Evolutionary conservation across 352 stramenopile species (phyloP).

Genomic region (Globisporangium cederbergense): DNA sequence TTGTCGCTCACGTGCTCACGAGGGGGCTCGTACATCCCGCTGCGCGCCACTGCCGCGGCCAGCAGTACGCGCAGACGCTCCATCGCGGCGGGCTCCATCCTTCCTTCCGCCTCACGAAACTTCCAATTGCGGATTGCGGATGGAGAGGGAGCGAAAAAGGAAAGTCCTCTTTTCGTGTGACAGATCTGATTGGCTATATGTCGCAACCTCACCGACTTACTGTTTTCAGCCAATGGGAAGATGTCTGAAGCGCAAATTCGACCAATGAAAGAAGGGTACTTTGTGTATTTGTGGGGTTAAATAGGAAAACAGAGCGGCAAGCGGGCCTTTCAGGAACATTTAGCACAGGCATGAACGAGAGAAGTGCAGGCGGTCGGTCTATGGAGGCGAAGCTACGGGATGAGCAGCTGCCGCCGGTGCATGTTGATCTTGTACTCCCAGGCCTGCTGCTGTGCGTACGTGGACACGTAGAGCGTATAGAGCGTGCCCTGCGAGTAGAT

Average conservation of each 20-base stretch:
- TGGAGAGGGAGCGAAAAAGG: neutral
- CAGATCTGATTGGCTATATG: neutral
- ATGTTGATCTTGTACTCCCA: conserved; percentile 83
- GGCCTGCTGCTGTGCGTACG: conserved; percentile 68
- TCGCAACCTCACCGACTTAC: neutral
- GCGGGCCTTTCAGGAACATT: conserved; percentile 6
- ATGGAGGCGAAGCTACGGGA: conserved; percentile 35
- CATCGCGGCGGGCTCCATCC: conserved; percentile 36
- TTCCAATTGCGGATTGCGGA: neutral
- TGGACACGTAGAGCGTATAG: conserved; percentile 76
- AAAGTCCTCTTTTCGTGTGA: neutral
- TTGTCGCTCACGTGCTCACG: neutral
- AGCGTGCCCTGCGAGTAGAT: conserved; percentile 64
- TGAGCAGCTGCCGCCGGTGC: conserved; percentile 67
- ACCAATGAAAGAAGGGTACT: conserved; percentile 2
- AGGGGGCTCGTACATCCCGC: conserved; percentile 8
- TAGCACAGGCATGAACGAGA: too few species aligned
- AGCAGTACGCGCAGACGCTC: conserved; percentile 45
- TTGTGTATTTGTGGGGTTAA: conserved; percentile 12
- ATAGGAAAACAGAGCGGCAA: conserved; percentile 11
- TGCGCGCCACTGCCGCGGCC: conserved; percentile 32
- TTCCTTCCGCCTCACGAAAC: conserved; percentile 15
- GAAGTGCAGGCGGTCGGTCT: neutral
- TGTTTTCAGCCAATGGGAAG: conserved; percentile 1
- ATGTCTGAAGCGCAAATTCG: neutral